phyloP scores from a whole-genome alignment of 2,329 filamentous ascomycete species.

The Microcyclosporella mali region DNA sequence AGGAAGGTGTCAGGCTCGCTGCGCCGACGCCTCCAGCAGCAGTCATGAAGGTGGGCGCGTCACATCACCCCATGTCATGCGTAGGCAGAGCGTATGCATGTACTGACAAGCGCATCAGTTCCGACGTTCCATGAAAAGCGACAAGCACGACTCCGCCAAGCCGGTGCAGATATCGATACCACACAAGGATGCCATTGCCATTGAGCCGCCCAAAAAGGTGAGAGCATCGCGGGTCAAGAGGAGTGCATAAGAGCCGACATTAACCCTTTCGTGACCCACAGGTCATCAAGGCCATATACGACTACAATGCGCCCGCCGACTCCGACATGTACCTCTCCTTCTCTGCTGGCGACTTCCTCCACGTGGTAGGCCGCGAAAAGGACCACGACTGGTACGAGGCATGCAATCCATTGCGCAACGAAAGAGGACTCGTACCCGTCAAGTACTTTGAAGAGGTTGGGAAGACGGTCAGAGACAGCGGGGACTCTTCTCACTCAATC shows the following conservation, averaged over 20 bases:
- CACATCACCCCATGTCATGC: constrained; percentile 3
- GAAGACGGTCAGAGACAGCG: constrained; percentile 86
- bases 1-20: too few relatives aligned
- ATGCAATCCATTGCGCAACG: constrained; percentile 86
- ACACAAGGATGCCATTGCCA: constrained; percentile 79
- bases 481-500: constrained; percentile 38
- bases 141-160: constrained; percentile 62
- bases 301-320: constrained; percentile 65
- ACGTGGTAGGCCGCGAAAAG: constrained; percentile 93
- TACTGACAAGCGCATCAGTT: constrained; percentile 39
- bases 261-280: constrained; percentile 33
- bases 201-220: constrained; percentile 90
- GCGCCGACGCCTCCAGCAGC: constrained; percentile 3
- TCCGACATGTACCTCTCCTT: constrained; percentile 70
- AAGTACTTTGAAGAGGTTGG: constrained; percentile 88
- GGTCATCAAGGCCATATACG: constrained; percentile 96
- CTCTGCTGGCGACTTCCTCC: constrained; percentile 92
- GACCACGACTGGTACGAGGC: constrained; percentile 97
- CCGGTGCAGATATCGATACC: constrained; percentile 69
- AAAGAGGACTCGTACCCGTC: constrained; percentile 86
- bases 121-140: constrained; percentile 82
- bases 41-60: constrained; percentile 19
- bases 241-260: background rate
- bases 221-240: constrained; percentile 16
- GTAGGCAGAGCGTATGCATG: constrained; percentile 1